A percentile compares a stretch with the other conserved stretches of the same genome.
Evolutionary conservation across 2,329 filamentous ascomycete genomes (phyloP).

Genomic region (Aspergillus intermedius): DNA sequence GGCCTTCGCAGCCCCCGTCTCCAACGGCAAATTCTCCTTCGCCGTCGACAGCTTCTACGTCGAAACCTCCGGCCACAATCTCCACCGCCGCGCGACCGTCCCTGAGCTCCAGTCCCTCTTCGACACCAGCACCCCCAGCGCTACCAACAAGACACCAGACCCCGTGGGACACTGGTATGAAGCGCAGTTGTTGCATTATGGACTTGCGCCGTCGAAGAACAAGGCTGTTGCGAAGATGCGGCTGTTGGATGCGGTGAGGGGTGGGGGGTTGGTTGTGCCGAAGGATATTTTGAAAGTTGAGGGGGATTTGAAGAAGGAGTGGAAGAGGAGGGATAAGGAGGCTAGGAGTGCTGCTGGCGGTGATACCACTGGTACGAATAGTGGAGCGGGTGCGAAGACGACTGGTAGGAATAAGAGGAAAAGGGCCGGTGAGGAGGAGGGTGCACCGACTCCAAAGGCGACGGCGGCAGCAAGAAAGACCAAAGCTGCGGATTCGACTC

Average conservation of each 20-base stretch:
- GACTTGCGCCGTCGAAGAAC: slow-evolving; percentile 49
- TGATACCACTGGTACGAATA: too few species aligned
- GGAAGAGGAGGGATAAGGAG: slow-evolving; percentile 42
- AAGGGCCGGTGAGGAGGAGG: background rate
- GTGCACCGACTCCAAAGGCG: background rate
- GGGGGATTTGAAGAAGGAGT: slow-evolving; percentile 52
- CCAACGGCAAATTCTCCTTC: slow-evolving; percentile 39
- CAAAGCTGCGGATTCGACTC: background rate
- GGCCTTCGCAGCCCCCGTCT: slow-evolving; percentile 16
- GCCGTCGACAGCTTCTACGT: slow-evolving; percentile 40
- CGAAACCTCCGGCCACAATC: slow-evolving; percentile 39
- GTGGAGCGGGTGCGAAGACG: background rate
- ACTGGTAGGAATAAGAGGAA: background rate
- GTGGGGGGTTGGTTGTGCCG: slow-evolving; percentile 46
- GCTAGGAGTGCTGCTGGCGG: background rate
- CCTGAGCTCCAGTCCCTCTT: slow-evolving; percentile 44
- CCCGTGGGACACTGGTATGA: slow-evolving; percentile 56
- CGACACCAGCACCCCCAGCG: slow-evolving; percentile 10
- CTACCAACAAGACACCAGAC: slow-evolving; percentile 32
- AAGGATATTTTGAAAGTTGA: slow-evolving; percentile 46
- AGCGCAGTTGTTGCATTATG: slow-evolving; percentile 58
- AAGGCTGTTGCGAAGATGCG: slow-evolving; percentile 56
- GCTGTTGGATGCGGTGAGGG: slow-evolving; percentile 51
- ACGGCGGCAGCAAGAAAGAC: background rate
- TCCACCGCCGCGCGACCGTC: slow-evolving; percentile 41